Evolutionary conservation across 495 filamentous ascomycete species (phyloP), one percentile per base, ranked within the genome.

Genomic region (Penicillium canariense): DNA sequence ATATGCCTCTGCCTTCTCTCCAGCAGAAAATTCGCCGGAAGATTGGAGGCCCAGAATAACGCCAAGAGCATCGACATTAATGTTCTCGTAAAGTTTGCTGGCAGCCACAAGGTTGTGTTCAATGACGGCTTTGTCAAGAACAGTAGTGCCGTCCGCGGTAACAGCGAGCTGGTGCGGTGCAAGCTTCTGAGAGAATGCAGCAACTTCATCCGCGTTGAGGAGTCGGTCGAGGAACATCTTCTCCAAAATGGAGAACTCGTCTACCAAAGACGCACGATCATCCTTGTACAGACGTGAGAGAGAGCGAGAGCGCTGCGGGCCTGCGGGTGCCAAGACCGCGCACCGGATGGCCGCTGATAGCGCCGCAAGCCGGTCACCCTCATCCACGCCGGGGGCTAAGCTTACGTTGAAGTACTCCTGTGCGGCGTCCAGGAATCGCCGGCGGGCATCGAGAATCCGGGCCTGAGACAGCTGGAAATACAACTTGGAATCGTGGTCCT

Each of bases 171-270:
- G 94, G 69, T 98, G 94, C 10, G 88, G 87, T 22, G 81, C 79
- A 18, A 98, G 79, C 12, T 84, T 86, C 51, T 87, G 76, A 0
- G 91, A 85, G 63, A 98, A 98, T 39, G 89, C 87, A 11, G 82
- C 81, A 15, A 97, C 91, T 70, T 98, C 94, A 17, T 81, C 83
- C 3, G 87, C 81, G 7, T 79, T 81, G 12, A 98, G 77, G 3
- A 98, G 76, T 5, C 94, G 84, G 70, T 97, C 91, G 25, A 98
- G 81, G 68, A 96, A 95, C 84, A 98, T 97, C 75, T 97, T 97
- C 77, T 97, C 95, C 18, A 98, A 76, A 48, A 98, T 97, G 36
- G 81, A 78, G 62, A 87, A 93, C 68, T 97, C 90, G 6, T 87
- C 84, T 3, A 92, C 81, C 40, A 84, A 81, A 2, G 81, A 72